Conservation (phyloP, 2,329 filamentous ascomycete species). For the Aspergillus uvarum region DNA sequence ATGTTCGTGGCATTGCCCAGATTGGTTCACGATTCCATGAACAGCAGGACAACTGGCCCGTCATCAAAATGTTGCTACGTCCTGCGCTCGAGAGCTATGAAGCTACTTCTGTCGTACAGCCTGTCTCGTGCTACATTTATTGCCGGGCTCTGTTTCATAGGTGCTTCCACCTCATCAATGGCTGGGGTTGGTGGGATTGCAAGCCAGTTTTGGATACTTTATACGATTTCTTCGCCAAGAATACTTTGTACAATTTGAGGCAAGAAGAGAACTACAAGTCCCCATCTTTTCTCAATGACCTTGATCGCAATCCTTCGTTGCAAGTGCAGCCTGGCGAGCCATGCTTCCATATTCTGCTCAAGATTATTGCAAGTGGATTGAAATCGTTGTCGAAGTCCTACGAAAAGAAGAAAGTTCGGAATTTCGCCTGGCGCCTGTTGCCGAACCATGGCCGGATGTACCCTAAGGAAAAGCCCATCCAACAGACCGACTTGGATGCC, state of each 20-base stretch:
- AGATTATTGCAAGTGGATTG: slow-evolving; percentile 54
- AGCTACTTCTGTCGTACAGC: slow-evolving; percentile 38
- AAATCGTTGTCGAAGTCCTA: slow-evolving; percentile 48
- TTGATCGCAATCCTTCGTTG: slow-evolving; percentile 46
- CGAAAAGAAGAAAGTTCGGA: slow-evolving; percentile 55
- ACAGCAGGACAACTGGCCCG: slow-evolving; percentile 51
- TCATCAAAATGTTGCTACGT: slow-evolving; percentile 48
- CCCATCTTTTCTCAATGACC: slow-evolving; percentile 53
- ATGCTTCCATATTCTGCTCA: slow-evolving; percentile 61
- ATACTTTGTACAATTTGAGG: slow-evolving; percentile 52
- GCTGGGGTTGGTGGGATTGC: slow-evolving; percentile 59
- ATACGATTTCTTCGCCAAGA: slow-evolving; percentile 61
- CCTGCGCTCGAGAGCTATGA: slow-evolving; percentile 51
- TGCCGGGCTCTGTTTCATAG: slow-evolving; percentile 52
- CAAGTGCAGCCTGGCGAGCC: slow-evolving; percentile 50
- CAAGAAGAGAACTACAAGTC: slow-evolving; percentile 55
- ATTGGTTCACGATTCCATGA: slow-evolving; percentile 42
- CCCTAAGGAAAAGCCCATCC: slow-evolving; percentile 57
- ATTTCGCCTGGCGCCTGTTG: slow-evolving; percentile 57
- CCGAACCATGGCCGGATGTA: slow-evolving; percentile 62
- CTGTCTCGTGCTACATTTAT: slow-evolving; percentile 56
- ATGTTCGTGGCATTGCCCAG: slow-evolving; percentile 49
- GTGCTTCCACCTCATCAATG: slow-evolving; percentile 54
- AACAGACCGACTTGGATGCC: slow-evolving; percentile 55
- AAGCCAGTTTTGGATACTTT: slow-evolving; percentile 54